phyloP scores from a whole-genome alignment of 1,284 basidiomycete genomes.

The Rhodotorula sp. region DNA sequence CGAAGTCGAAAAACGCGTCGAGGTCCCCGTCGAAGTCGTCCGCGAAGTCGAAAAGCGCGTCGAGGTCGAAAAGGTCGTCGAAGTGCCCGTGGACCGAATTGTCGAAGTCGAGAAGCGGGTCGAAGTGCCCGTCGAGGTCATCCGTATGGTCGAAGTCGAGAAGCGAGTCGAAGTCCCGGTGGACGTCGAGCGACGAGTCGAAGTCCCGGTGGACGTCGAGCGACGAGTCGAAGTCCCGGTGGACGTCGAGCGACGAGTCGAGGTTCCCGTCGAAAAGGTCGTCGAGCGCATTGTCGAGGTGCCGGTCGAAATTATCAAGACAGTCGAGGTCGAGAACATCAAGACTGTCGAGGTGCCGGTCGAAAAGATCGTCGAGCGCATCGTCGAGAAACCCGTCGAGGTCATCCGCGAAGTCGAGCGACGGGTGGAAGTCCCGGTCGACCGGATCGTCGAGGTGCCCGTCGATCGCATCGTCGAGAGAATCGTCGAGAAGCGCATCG shows the following conservation, averaged over 20 bases:
- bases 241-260: not conserved
- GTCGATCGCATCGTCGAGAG: slow-evolving; percentile 31
- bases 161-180: slow-evolving; percentile 6
- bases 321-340: slow-evolving; percentile 18
- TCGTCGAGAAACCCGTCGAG: slow-evolving; percentile 42
- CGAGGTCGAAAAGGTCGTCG: slow-evolving; percentile 38
- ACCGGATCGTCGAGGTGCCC: slow-evolving; percentile 2
- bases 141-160: not conserved
- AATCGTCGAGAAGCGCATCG: slow-evolving; percentile 4
- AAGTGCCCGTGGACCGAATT: slow-evolving; percentile 35
- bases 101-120: slow-evolving; percentile 2
- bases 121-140: slow-evolving; percentile 15
- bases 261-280: slow-evolving; percentile 25
- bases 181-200: not conserved
- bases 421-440: slow-evolving; percentile 8
- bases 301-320: slow-evolving; percentile 6
- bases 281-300: slow-evolving; percentile 13
- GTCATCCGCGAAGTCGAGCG: not conserved
- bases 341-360: slow-evolving; percentile 2
- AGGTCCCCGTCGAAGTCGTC: slow-evolving; percentile 18
- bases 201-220: slow-evolving; percentile 28
- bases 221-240: slow-evolving; percentile 5
- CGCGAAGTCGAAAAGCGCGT: slow-evolving; percentile 9
- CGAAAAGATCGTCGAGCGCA: slow-evolving; percentile 13
- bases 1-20: slow-evolving; percentile 2